Conservation (phyloP, 1,284 basidiomycete genomes). For the Apiotrichum porosum region DNA sequence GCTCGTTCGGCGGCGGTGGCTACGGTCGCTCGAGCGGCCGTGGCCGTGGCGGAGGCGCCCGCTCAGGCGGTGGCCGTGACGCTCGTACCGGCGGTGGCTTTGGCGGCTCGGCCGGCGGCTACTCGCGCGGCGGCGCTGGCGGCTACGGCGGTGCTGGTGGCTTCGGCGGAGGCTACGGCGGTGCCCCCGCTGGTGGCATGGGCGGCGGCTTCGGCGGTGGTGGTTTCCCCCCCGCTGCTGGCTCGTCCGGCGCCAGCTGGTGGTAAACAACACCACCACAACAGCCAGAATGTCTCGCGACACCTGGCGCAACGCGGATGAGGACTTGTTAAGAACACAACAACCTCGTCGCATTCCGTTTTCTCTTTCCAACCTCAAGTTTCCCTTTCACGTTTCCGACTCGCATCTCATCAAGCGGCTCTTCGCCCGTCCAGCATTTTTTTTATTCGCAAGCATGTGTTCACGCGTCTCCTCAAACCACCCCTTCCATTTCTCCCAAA, state of each 20-base stretch:
- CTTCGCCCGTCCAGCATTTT: conserved; percentile 15
- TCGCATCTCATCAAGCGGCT: conserved; percentile 1
- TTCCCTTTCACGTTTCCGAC: background rate
- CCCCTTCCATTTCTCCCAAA: conserved; percentile 9
- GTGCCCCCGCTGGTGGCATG: conserved; percentile 58
- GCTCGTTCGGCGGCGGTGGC: conserved; percentile 62
- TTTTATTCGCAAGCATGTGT: conserved; percentile 14
- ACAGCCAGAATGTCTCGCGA: too few relatives aligned
- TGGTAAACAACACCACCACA: conserved; percentile 35
- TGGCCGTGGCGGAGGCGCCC: conserved; percentile 56
- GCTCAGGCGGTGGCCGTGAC: conserved; percentile 58
- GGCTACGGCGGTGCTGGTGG: conserved; percentile 47
- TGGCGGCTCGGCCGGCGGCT: conserved; percentile 42
- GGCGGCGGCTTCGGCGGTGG: conserved; percentile 45
- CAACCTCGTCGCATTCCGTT: too few relatives aligned
- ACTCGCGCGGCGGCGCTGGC: conserved; percentile 32
- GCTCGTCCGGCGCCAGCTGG: conserved; percentile 48
- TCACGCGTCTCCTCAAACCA: conserved; percentile 8
- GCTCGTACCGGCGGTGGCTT: conserved; percentile 50
- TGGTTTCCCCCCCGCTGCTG: conserved; percentile 39
- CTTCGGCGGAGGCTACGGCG: conserved; percentile 54
- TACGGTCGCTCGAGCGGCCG: conserved; percentile 53
- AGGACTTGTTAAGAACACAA: too few relatives aligned
- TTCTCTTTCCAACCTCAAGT: background rate
- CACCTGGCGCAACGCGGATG: too few relatives aligned